A percentile compares a stretch with the other conserved stretches of the same genome.
Conservation (phyloP, 1,284 basidiomycete genomes). For the Austroboletus novae-zelandiae region DNA sequence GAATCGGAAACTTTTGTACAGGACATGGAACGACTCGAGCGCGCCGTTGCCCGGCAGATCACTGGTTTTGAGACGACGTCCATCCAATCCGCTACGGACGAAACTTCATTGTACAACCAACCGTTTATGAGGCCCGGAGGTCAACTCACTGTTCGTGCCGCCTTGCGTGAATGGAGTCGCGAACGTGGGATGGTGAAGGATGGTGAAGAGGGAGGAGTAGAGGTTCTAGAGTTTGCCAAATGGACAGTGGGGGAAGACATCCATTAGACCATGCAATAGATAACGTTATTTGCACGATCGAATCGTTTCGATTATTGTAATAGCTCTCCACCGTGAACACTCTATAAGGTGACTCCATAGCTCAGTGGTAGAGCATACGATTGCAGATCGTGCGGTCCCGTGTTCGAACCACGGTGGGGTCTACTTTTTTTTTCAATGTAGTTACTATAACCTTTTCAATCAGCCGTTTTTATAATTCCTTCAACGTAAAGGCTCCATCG, state of each 20-base stretch:
- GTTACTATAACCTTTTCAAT: too few species aligned
- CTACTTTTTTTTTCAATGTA: constrained; percentile 19
- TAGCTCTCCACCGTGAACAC: too few species aligned
- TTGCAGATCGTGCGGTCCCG: constrained; percentile 39
- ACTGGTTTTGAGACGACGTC: constrained; percentile 80
- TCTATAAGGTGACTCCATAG: constrained; percentile 27
- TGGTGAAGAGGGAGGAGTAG: constrained; percentile 45
- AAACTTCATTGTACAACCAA: constrained; percentile 75
- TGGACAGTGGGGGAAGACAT: constrained; percentile 61
- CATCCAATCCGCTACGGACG: constrained; percentile 48
- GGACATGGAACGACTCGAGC: constrained; percentile 67
- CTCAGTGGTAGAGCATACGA: constrained; percentile 42
- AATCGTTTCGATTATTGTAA: not conserved
- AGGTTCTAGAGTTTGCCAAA: constrained; percentile 61
- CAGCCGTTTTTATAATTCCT: too few species aligned
- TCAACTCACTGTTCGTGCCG: constrained; percentile 57
- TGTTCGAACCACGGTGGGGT: constrained; percentile 43
- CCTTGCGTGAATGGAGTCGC: constrained; percentile 66
- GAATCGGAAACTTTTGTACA: constrained; percentile 43
- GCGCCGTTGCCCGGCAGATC: constrained; percentile 81
- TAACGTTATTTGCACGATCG: not conserved
- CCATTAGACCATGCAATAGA: constrained; percentile 2
- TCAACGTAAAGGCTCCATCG: too few species aligned
- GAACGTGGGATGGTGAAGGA: constrained; percentile 48
- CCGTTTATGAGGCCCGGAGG: constrained; percentile 75